A percentile compares a stretch with the other conserved stretches of the same genome.
These are phyloP conservation scores for Diaporthe amygdali DNA, from an alignment of 2,329 filamentous ascomycete genomes.

Conservation along the genomic window DNA sequence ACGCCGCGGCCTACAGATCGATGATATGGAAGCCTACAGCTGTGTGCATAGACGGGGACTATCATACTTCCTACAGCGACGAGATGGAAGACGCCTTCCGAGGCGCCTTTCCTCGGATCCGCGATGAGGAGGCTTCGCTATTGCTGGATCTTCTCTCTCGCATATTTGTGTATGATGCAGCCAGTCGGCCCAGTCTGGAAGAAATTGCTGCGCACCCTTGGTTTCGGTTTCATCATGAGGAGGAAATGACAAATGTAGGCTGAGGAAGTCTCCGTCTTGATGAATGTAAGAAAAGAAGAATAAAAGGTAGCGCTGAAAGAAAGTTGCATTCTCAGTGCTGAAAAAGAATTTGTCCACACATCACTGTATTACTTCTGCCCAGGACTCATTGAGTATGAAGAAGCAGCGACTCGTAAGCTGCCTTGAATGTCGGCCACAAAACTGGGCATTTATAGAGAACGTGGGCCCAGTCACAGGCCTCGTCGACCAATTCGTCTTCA, in stretches of 20 bases:
- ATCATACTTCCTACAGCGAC: constrained; percentile 24
- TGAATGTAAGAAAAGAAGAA: too few species aligned
- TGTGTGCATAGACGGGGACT: constrained; percentile 22
- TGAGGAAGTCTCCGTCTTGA: too few species aligned
- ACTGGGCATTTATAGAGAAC: too few species aligned
- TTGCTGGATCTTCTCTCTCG: constrained; percentile 30
- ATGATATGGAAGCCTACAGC: constrained; percentile 28
- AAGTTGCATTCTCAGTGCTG: too few species aligned
- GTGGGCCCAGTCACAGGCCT: too few species aligned
- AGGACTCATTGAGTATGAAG: too few species aligned
- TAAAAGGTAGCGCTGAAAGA: too few species aligned
- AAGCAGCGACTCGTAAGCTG: too few species aligned
- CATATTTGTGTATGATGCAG: constrained; percentile 31
- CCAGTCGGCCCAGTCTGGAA: constrained; percentile 19
- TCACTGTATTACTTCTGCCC: too few species aligned
- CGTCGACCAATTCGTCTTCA: too few species aligned
- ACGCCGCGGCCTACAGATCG: constrained; percentile 6
- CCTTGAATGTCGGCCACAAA: too few species aligned
- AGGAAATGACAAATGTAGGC: not conserved
- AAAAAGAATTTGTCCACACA: too few species aligned
- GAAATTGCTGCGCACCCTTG: constrained; percentile 18
- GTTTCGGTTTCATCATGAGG: constrained; percentile 4
- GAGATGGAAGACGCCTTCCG: constrained; percentile 25
- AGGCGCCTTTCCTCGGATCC: constrained; percentile 28
- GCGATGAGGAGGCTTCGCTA: constrained; percentile 25